These are phyloP conservation scores for Camellia japonica DNA, from an alignment of 148 eudicot species.

Conservation along the genomic window DNA sequence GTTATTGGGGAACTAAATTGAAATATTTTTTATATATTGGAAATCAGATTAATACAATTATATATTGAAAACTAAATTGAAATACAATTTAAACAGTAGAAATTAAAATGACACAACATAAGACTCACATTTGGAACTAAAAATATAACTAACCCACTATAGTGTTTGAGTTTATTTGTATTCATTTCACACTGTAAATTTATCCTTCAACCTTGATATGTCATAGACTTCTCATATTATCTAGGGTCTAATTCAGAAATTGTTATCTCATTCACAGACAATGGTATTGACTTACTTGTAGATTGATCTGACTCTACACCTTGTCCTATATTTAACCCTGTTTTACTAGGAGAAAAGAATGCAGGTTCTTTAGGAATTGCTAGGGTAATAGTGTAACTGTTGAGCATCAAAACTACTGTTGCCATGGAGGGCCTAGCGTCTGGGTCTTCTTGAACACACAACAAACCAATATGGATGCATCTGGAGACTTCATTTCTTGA, in stretches of 20 bases:
- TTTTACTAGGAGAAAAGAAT: conserved; percentile 9
- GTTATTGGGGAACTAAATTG: no score
- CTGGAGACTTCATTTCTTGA: conserved; percentile 24
- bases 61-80: no score
- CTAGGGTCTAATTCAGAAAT: neutral
- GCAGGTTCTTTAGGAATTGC: conserved; percentile 34
- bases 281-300: neutral
- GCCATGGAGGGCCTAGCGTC: conserved; percentile 40
- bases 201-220: neutral
- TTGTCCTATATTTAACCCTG: neutral
- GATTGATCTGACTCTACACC: neutral
- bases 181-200: neutral
- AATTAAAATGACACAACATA: no score
- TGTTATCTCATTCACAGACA: neutral
- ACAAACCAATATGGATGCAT: conserved; percentile 33
- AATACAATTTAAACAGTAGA: no score
- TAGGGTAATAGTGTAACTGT: conserved; percentile 25
- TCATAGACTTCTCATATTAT: neutral
- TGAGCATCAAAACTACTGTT: conserved; percentile 35
- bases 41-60: no score
- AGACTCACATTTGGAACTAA: no score
- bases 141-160: no score
- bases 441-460: conserved; percentile 35
- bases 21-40: no score
- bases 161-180: no score